A percentile compares a stretch with the other conserved stretches of the same genome.
These are phyloP conservation scores for Penicillium riverlandense DNA, from an alignment of 495 filamentous ascomycete species.

Conservation along the genomic window DNA sequence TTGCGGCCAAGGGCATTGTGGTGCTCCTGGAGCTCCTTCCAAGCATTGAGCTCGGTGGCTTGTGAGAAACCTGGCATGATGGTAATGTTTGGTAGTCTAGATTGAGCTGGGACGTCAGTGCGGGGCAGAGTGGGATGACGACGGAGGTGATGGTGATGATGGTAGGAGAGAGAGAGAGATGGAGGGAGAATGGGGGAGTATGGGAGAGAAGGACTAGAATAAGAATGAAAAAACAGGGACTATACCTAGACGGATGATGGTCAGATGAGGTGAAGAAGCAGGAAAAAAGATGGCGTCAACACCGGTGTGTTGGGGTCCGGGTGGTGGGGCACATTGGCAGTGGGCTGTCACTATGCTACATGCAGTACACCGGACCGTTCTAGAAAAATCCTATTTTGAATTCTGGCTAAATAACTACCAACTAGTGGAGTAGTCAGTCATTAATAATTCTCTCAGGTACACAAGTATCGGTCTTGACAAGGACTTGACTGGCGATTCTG, in stretches of 20 bases:
- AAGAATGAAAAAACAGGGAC: constrained; percentile 3
- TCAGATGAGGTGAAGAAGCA: constrained; percentile 10
- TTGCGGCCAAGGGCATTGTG: constrained; percentile 74
- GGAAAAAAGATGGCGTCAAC: constrained; percentile 23
- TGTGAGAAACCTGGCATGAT: constrained; percentile 59
- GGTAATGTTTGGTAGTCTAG: constrained; percentile 7
- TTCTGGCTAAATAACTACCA: too few relatives aligned
- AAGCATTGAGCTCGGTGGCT: constrained; percentile 72
- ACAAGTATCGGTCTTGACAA: too few relatives aligned
- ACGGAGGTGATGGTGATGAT: constrained; percentile 1
- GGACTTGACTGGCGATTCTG: too few relatives aligned
- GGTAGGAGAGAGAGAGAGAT: neutral
- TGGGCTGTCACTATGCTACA: constrained; percentile 21
- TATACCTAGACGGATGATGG: constrained; percentile 5
- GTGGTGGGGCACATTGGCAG: constrained; percentile 18
- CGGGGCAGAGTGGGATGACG: constrained; percentile 20
- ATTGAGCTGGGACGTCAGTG: constrained; percentile 23
- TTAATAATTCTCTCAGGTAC: too few relatives aligned
- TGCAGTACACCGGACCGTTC: too few relatives aligned
- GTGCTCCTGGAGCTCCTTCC: constrained; percentile 84
- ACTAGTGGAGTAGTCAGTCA: too few relatives aligned
- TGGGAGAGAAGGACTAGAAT: constrained; percentile 2
- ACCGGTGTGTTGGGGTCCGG: constrained; percentile 37
- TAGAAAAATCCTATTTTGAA: too few relatives aligned
- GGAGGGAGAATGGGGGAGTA: neutral